Conservation (phyloP, 1,284 basidiomycete species). For the Retiboletus flavoniger region DNA sequence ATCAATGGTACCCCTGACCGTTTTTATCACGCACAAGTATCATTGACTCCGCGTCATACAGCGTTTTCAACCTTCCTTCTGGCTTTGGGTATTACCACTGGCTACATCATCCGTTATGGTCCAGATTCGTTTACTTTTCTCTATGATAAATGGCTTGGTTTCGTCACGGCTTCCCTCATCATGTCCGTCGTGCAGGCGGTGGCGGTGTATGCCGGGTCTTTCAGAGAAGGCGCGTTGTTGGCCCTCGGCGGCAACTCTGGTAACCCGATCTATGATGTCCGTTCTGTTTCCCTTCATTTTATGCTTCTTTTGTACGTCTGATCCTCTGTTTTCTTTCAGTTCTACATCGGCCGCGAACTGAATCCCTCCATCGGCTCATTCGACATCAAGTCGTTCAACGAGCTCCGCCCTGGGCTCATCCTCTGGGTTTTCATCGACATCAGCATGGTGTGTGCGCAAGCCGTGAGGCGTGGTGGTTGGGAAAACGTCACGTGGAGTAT, state of each 20-base stretch:
- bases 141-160: conserved; percentile 90
- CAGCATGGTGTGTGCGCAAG: conserved; percentile 91
- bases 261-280: conserved; percentile 86
- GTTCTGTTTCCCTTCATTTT: conserved; percentile 29
- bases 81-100: conserved; percentile 67
- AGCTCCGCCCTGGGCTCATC: conserved; percentile 93
- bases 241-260: conserved; percentile 93
- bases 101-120: conserved; percentile 72
- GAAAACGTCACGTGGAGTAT: conserved; percentile 82
- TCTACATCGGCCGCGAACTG: conserved; percentile 94
- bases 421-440: conserved; percentile 93
- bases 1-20: conserved; percentile 77
- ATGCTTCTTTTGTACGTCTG: background rate
- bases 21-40: background rate
- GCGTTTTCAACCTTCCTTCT: conserved; percentile 87
- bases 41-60: conserved; percentile 32
- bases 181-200: conserved; percentile 79
- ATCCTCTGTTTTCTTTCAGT: conserved; percentile 51
- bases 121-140: conserved; percentile 83
- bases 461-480: conserved; percentile 70
- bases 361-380: conserved; percentile 89
- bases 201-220: conserved; percentile 76
- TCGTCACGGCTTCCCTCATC: conserved; percentile 80
- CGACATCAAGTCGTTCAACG: conserved; percentile 98
- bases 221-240: conserved; percentile 66